Evolutionary conservation across 192 early-diverging fungal species (phyloP), one percentile per base, ranked within the genome.

Genomic region (Geranomyces michiganensis): DNA sequence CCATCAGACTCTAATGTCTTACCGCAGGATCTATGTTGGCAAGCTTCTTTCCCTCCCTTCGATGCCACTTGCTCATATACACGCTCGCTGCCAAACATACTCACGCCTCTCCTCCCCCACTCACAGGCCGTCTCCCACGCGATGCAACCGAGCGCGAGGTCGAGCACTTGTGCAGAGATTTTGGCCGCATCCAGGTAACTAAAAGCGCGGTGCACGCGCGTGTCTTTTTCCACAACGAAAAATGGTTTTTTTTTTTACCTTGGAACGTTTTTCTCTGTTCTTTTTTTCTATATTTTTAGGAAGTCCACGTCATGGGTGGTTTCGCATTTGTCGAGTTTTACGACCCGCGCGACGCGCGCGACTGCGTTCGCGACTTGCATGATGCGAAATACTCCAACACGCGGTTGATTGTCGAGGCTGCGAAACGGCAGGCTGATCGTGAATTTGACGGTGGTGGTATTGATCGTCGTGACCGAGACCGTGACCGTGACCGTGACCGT

Each of bases 241-340:
- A n/a, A n/a, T n/a, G n/a, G n/a, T n/a, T n/a, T n/a, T n/a, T n/a
- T n/a, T n/a, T n/a, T n/a, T n/a, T n/a, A n/a, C n/a, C n/a, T n/a
- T n/a, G n/a, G n/a, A n/a, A n/a, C n/a, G n/a, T n/a, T n/a, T n/a
- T n/a, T n/a, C n/a, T n/a, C n/a, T n/a, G n/a, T n/a, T n/a, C 81
- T 41, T 3, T 41, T 10, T 7, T 7, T 10, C 36, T 10, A 41
- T 41, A 7, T 10, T 41, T 41, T 3, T 41, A 84, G 74, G 93
- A 95, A 74, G 88, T 94, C 45, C 91, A 90, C 64, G 74, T 93
- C 68, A 85, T 92, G 74, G 83, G 85, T 31, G 94, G 95, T 24
- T 97, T 94, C 81, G 94, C 92, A 29, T 97, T 97, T 84, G 92
- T 97, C 41, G 96, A 98, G 82, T 96, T 93, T 74, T 88, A 88